Evolutionary conservation across 73 alveolate genomes (phyloP).

Genomic region (Uronychia binucleata): DNA sequence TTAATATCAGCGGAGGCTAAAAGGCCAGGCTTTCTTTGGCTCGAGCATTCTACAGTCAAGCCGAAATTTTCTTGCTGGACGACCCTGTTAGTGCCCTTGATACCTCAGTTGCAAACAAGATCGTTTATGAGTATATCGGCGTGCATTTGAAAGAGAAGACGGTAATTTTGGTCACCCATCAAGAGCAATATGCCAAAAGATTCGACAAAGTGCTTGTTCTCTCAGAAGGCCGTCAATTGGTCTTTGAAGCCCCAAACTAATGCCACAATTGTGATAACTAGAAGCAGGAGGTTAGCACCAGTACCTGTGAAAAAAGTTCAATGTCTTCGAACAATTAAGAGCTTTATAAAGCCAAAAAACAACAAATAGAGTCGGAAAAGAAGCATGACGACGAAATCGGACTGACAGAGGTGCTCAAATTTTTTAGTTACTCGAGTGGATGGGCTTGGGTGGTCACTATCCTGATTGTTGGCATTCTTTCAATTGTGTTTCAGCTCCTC

Average conservation of each 20-base stretch:
- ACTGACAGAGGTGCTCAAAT: slow-evolving; percentile 8
- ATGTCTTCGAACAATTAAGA: neutral
- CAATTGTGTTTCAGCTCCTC: neutral
- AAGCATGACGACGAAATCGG: neutral
- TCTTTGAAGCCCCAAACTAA: neutral
- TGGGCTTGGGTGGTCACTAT: neutral
- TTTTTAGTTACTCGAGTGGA: slow-evolving; percentile 13
- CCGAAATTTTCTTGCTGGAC: slow-evolving; percentile 62
- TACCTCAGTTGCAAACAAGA: slow-evolving; percentile 20
- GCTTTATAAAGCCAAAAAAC: neutral
- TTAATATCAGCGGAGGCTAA: slow-evolving; percentile 73
- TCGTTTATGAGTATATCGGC: slow-evolving; percentile 37
- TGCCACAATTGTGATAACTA: neutral
- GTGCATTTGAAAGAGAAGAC: slow-evolving; percentile 42
- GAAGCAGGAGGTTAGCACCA: too few species aligned
- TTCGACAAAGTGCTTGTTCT: slow-evolving; percentile 41
- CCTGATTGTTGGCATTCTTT: neutral
- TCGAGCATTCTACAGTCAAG: slow-evolving; percentile 66
- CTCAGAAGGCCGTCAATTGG: slow-evolving; percentile 17
- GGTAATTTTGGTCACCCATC: slow-evolving; percentile 76
- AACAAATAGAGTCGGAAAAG: neutral
- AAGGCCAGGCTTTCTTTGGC: slow-evolving; percentile 81
- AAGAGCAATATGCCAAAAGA: slow-evolving; percentile 37
- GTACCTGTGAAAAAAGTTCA: neutral
- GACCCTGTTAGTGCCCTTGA: slow-evolving; percentile 69